phyloP scores from a whole-genome alignment of 805 yeast genomes.

The Zygosaccharomyces lentus region DNA sequence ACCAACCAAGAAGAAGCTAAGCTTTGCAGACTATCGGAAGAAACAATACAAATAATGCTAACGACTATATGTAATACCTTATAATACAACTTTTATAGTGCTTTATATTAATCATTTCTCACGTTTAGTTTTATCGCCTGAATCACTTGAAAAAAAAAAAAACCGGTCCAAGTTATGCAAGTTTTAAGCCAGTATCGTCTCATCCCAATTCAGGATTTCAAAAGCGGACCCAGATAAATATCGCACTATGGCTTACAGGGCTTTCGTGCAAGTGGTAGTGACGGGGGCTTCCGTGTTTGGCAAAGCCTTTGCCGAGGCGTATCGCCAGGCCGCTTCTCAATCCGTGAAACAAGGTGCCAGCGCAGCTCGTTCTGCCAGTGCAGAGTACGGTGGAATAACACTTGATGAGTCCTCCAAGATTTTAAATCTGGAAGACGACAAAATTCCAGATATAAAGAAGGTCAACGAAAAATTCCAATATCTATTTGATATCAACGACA shows the following conservation, averaged over 20 bases:
- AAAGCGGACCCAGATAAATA: neutral
- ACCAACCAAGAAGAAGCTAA: constrained; percentile 30
- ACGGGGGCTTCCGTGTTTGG: constrained; percentile 97
- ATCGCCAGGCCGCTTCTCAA: constrained; percentile 92
- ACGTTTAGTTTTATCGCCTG: neutral
- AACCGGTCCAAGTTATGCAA: neutral
- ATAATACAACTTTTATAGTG: neutral
- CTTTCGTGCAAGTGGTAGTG: constrained; percentile 79
- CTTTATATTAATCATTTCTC: neutral
- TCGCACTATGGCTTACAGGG: constrained; percentile 71
- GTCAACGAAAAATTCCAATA: constrained; percentile 71
- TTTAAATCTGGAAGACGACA: constrained; percentile 65
- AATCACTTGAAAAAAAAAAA: neutral
- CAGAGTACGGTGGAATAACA: constrained; percentile 67
- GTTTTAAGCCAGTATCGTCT: neutral
- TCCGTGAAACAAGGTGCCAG: constrained; percentile 68
- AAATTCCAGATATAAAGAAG: constrained; percentile 51
- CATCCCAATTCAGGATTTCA: neutral
- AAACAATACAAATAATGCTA: constrained; percentile 16
- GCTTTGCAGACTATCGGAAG: constrained; percentile 38
- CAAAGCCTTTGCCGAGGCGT: constrained; percentile 93
- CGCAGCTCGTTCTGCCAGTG: constrained; percentile 37
- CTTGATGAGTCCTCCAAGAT: constrained; percentile 90
- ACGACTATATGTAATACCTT: neutral
- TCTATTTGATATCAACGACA: constrained; percentile 81